These are phyloP conservation scores for Komagataea norvegica DNA, from an alignment of 1,139 yeast genomes.

Conservation along the genomic window DNA sequence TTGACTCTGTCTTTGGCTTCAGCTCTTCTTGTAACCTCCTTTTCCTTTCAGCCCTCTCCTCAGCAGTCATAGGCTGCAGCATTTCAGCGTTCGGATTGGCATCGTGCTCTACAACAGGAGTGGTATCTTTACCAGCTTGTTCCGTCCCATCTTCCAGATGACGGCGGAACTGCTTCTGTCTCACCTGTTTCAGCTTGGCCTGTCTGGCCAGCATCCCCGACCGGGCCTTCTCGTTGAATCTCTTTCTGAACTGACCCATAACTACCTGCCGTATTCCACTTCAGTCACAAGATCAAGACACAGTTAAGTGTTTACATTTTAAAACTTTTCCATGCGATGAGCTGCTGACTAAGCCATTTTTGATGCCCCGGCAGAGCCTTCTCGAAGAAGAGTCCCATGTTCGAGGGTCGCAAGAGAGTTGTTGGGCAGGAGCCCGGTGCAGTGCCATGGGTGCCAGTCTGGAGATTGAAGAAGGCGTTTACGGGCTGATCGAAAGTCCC, in stretches of 20 bases:
- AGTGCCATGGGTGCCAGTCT: constrained; percentile 8
- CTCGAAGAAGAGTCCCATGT: no score
- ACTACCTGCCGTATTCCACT: no score
- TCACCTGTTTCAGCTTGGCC: constrained; percentile 58
- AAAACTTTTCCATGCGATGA: not conserved
- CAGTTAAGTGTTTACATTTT: no score
- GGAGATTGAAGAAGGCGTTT: constrained; percentile 35
- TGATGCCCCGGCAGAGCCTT: no score
- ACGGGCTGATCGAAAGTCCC: constrained; percentile 55
- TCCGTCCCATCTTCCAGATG: constrained; percentile 37
- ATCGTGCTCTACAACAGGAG: constrained; percentile 22
- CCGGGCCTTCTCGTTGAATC: constrained; percentile 84
- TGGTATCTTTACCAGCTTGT: constrained; percentile 13
- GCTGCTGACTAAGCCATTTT: no score
- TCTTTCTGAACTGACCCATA: constrained; percentile 78
- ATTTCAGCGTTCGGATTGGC: constrained; percentile 59
- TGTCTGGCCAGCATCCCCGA: constrained; percentile 81
- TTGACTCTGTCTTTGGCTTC: constrained; percentile 56
- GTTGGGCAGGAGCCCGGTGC: no score
- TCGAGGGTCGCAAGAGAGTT: no score
- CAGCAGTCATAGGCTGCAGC: constrained; percentile 43
- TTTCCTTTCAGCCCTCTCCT: constrained; percentile 62
- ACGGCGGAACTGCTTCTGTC: constrained; percentile 63
- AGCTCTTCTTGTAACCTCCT: constrained; percentile 58
- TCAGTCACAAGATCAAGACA: no score